Evolutionary conservation across 2,329 filamentous ascomycete genomes (phyloP), one percentile per base, ranked within the genome.

Genomic region (Calycina marina): DNA sequence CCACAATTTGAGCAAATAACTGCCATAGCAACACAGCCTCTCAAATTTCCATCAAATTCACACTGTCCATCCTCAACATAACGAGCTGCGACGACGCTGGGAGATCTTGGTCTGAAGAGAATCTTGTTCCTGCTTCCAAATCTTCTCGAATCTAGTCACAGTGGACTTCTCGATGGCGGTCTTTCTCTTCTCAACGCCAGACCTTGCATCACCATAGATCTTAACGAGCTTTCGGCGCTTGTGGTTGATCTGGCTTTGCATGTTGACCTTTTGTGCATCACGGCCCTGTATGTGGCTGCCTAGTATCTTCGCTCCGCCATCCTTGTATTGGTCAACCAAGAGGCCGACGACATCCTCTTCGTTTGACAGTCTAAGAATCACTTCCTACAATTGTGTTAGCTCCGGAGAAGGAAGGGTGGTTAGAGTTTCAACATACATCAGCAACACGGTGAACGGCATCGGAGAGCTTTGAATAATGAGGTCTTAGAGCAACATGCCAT

Each of bases 321-420:
- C 39, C 16, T 42, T 26, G 31, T 53, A 54, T 29, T 53, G 45
- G 4, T 40, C 28, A 4, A 48, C 41, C 10, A 53, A 30, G 10
- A 49, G 37, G 4, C 31, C 41, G 34, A 52, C 45, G 5, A 34
- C 39, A 32, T 50, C 45, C 32, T 54, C 50, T 35, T 51, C 44
- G 4, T 41, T 30, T 3, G 40, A 28, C 8, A 54, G 33, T 15
- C 43, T 38, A 16, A 49, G 42, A 12, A 53, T 42, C 24, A 53
- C 33, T 25, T 51, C 48, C 50, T 53, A 16, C 5, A 8, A n/a
- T 9, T 3, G n/a, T 31, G 25, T 52, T 35, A 52, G n/a, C n/a
- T n/a, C n/a, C n/a, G n/a, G n/a, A n/a, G n/a, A n/a, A n/a, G n/a
- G n/a, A n/a, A n/a, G n/a, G n/a, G n/a, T n/a, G n/a, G n/a, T n/a